phyloP scores from a whole-genome alignment of 345 rosid genomes.

The Theobroma cacao region DNA sequence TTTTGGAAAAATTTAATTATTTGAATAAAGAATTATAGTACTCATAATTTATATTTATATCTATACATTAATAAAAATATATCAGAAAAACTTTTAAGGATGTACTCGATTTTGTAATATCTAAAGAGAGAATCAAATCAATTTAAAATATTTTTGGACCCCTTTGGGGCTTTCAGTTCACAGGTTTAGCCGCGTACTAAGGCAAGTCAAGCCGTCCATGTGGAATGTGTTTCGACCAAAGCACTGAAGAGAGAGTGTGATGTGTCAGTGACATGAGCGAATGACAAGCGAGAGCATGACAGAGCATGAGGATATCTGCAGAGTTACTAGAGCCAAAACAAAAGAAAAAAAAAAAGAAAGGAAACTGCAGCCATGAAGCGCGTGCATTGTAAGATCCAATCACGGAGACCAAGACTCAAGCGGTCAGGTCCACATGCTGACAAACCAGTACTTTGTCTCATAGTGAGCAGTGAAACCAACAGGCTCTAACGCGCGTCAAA shows the following conservation, averaged over 20 bases:
- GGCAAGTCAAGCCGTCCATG: not conserved
- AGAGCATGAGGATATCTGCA: not conserved
- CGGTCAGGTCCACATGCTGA: slow-evolving; percentile 38
- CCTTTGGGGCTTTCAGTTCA: too few species aligned
- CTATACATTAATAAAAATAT: too few species aligned
- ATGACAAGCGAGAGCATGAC: not conserved
- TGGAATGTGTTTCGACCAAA: not conserved
- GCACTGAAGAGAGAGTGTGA: not conserved
- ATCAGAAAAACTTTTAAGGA: too few species aligned
- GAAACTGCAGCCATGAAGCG: slow-evolving; percentile 20
- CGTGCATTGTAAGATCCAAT: slow-evolving; percentile 25
- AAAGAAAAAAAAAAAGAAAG: not conserved
- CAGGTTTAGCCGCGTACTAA: not conserved
- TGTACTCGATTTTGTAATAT: too few species aligned
- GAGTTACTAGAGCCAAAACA: not conserved
- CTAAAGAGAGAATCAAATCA: too few species aligned
- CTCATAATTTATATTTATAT: too few species aligned
- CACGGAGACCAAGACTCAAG: slow-evolving; percentile 14
- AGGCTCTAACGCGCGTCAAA: slow-evolving; percentile 34
- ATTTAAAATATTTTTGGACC: too few species aligned
- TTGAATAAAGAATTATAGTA: too few species aligned
- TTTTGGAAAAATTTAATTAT: too few species aligned
- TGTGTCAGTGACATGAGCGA: slow-evolving; percentile 3
- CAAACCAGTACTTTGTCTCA: slow-evolving; percentile 43
- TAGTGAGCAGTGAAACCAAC: slow-evolving; percentile 30